phyloP scores from a whole-genome alignment of 2,329 filamentous ascomycete species.

The Diaporthe ampelina region DNA sequence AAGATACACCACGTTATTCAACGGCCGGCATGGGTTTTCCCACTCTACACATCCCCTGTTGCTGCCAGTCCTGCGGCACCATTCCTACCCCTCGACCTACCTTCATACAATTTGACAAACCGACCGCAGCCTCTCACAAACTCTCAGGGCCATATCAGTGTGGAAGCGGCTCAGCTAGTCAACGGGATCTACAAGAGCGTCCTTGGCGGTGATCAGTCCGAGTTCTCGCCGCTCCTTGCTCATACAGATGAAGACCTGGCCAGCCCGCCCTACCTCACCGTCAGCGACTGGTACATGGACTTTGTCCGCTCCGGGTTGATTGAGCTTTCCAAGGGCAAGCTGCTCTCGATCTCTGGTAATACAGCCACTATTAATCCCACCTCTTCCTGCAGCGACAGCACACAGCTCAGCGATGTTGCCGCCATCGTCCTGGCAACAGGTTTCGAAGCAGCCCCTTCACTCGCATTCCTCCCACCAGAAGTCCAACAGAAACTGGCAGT shows the following conservation, averaged over 20 bases:
- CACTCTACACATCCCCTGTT: conserved; percentile 67
- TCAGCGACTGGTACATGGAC: conserved; percentile 80
- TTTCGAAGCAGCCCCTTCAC: conserved; percentile 74
- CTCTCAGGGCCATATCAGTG: conserved; percentile 73
- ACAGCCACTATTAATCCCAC: conserved; percentile 52
- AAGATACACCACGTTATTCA: conserved; percentile 78
- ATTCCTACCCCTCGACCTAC: conserved; percentile 81
- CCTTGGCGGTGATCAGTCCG: conserved; percentile 68
- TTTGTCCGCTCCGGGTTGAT: conserved; percentile 79
- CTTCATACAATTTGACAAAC: conserved; percentile 77
- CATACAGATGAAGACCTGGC: conserved; percentile 57
- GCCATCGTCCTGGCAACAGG: conserved; percentile 83
- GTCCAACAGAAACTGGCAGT: conserved; percentile 71
- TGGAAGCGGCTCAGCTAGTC: conserved; percentile 66
- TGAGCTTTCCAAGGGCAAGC: conserved; percentile 62
- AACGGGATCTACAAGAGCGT: conserved; percentile 65
- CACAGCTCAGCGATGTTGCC: conserved; percentile 67
- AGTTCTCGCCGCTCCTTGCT: conserved; percentile 60
- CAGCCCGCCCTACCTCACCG: conserved; percentile 75
- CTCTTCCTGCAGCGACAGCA: conserved; percentile 27
- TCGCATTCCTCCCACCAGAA: conserved; percentile 73
- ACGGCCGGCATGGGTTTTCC: conserved; percentile 80
- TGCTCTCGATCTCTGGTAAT: conserved; percentile 54
- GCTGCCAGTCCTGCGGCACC: conserved; percentile 68
- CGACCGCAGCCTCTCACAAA: conserved; percentile 73